phyloP scores from a whole-genome alignment of 306 rosid species.

The Benincasa hispida region DNA sequence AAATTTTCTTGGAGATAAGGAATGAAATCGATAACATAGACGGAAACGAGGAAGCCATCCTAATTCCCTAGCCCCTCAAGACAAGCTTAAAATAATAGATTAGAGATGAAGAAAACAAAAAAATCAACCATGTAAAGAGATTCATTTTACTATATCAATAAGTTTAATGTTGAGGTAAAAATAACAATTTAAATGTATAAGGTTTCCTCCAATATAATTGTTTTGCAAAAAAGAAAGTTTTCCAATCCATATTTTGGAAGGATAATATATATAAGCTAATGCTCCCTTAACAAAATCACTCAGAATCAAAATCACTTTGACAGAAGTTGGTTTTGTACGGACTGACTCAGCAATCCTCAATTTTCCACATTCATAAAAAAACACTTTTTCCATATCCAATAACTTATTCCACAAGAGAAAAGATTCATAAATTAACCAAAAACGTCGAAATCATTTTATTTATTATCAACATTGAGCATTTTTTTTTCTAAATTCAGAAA shows the following conservation, averaged over 20 bases:
- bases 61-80: no score
- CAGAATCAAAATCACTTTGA: neutral
- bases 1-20: no score
- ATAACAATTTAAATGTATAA: neutral
- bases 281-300: neutral
- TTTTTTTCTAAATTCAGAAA: neutral
- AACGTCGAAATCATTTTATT: neutral
- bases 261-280: neutral
- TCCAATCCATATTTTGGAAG: neutral
- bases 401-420: neutral
- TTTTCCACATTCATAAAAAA: neutral
- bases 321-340: constrained; percentile 2
- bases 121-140: no score
- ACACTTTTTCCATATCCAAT: constrained; percentile 1
- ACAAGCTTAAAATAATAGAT: no score
- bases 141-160: neutral
- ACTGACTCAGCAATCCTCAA: neutral
- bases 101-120: no score
- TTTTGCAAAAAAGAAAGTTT: neutral
- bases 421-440: neutral
- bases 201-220: neutral
- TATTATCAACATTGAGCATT: neutral
- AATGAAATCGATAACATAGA: no score
- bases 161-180: neutral
- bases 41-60: no score